phyloP scores from a whole-genome alignment of 345 rosid genomes.

The Cardamine chenopodiifolia region DNA sequence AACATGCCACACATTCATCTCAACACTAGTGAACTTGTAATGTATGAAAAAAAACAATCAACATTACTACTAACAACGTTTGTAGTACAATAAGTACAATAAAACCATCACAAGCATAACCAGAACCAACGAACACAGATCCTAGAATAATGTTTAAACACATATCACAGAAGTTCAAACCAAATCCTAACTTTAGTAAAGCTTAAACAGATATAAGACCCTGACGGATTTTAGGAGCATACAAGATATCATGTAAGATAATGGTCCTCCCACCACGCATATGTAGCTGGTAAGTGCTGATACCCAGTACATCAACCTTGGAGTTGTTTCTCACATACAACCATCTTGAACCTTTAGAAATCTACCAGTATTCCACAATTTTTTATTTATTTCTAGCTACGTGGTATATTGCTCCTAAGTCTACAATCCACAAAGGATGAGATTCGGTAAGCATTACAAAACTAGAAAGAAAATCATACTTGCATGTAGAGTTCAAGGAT shows the following conservation, averaged over 20 bases:
- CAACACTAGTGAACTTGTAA: background rate
- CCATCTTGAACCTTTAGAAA: background rate
- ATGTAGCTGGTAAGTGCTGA: background rate
- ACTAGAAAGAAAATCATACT: too few species aligned
- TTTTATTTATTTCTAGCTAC: too few species aligned
- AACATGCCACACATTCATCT: too few species aligned
- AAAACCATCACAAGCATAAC: background rate
- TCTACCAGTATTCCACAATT: background rate
- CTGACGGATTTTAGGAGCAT: too few species aligned
- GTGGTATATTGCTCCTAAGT: background rate
- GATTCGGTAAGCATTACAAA: too few species aligned
- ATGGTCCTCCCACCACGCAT: background rate
- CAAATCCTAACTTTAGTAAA: background rate
- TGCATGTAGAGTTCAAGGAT: too few species aligned
- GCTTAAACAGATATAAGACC: background rate
- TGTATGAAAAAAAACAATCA: background rate
- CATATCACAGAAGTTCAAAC: background rate
- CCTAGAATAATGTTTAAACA: too few species aligned
- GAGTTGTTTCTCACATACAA: too few species aligned
- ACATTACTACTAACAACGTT: background rate
- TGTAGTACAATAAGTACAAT: background rate
- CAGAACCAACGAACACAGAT: background rate
- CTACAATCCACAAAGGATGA: too few species aligned
- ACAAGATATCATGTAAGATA: background rate
- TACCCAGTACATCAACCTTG: background rate